Evolutionary conservation across 1,139 yeast genomes (phyloP).

Genomic region (Saccharomyces hybrid): DNA sequence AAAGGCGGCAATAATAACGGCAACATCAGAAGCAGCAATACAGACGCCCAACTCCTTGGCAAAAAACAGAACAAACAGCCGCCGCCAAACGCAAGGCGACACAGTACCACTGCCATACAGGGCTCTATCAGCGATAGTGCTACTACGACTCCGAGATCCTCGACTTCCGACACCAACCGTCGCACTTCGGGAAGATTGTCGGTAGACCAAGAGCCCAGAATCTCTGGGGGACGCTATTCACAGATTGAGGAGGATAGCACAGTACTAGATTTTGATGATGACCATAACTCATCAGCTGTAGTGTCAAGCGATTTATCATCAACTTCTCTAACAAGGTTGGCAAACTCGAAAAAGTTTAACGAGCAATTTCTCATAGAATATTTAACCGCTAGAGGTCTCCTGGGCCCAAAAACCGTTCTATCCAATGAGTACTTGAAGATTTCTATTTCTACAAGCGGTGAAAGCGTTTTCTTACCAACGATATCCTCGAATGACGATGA

Average conservation of each 20-base stretch:
- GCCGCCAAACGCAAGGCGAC: background rate
- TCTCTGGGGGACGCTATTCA: background rate
- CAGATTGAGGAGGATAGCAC: background rate
- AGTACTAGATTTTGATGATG: constrained; percentile 5
- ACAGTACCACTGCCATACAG: background rate
- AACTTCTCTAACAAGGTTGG: background rate
- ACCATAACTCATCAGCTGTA: background rate
- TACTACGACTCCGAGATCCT: background rate
- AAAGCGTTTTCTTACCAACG: constrained; percentile 29
- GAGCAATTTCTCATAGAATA: constrained; percentile 18
- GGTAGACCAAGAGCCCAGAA: background rate
- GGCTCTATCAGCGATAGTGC: background rate
- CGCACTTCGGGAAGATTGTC: background rate
- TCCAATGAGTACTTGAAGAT: constrained; percentile 15
- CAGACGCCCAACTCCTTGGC: constrained; percentile 3
- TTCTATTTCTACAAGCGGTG: constrained; percentile 28
- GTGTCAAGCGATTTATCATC: constrained; percentile 1
- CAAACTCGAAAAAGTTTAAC: constrained; percentile 5
- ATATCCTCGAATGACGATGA: constrained; percentile 28
- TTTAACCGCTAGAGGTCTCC: constrained; percentile 24
- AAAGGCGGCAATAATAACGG: constrained; percentile 1
- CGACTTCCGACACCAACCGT: background rate
- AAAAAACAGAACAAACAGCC: background rate
- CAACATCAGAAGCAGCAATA: background rate
- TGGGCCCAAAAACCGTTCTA: constrained; percentile 16